Evolutionary conservation across 495 filamentous ascomycete genomes (phyloP), one percentile per base, ranked within the genome.

Genomic region (Aspergillus avenaceus): DNA sequence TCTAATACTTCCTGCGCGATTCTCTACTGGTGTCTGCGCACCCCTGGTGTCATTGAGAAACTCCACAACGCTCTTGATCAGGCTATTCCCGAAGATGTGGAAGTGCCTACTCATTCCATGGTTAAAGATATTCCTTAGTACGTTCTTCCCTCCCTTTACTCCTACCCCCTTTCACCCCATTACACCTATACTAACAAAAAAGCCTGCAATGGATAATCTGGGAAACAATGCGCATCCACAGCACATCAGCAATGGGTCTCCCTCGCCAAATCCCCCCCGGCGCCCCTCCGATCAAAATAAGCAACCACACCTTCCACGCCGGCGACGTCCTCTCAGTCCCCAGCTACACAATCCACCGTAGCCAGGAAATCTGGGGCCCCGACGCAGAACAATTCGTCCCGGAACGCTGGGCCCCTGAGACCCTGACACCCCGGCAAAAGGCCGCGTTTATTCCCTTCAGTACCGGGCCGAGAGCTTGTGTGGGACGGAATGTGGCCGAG

Each of bases 191-290:
- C 13, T 24, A 11, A 13, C 4, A 19, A 5, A 13, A 25, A 25
- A 73, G 73, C 66, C 80, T 96, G 18, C 73, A 85, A 53, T 81
- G 76, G 52, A 85, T 95, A 34, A 90, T 96, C 67, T 86, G 85
- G 67, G 91, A 97, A 69, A 90, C 88, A 12, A 82, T 96, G 62
- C 88, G 91, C 52, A 86, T 90, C 67, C 91, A 96, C 79, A 85
- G 81, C 49, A 95, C 91, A 11, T 91, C 90, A 4, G 84, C 87
- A 26, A 86, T 95, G 63, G 91, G 91, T 26, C 86, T 97, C 1
- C 90, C 91, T 2, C 85, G 91, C 4, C 71, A 87, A 58, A 83
- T 96, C 21, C 90, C 90, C 7, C 57, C 73, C 0, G 83, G 76
- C 38, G 76, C 80, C 18, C 49, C 70, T 3, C 81, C 81, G 37